Conservation (phyloP, 768 basidiomycete species). For the Amanita molliuscula region DNA sequence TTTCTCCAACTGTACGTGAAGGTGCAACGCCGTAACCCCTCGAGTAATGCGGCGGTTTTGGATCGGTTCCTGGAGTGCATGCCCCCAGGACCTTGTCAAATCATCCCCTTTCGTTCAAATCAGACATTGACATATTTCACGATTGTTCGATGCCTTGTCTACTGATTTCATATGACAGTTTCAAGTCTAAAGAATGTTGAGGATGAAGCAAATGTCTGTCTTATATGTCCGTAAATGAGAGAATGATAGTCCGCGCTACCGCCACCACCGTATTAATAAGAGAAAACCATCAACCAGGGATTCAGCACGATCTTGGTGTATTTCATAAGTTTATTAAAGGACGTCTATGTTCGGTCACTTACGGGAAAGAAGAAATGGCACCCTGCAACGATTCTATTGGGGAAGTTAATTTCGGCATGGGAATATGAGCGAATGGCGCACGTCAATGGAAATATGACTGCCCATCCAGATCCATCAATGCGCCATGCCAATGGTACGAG, state of each 20-base stretch:
- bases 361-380: conserved; percentile 70
- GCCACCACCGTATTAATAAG: conserved; percentile 25
- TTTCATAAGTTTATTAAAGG: not conserved
- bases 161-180: not conserved
- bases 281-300: conserved; percentile 61
- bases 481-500: conserved; percentile 50
- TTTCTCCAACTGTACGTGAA: no score
- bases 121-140: no score
- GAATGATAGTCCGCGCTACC: no score
- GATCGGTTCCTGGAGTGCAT: no score
- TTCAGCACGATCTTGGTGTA: conserved; percentile 28
- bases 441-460: conserved; percentile 66
- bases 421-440: conserved; percentile 17
- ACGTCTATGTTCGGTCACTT: conserved; percentile 13
- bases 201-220: not conserved
- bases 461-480: conserved; percentile 48
- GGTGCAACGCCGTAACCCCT: no score
- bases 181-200: not conserved
- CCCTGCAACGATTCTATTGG: conserved; percentile 44
- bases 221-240: not conserved
- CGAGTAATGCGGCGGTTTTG: no score
- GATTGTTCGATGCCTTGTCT: not conserved
- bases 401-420: not conserved
- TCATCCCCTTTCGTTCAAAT: no score
- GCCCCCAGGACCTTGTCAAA: no score